A percentile compares a stretch with the other conserved stretches of the same genome.
Evolutionary conservation across 2,329 filamentous ascomycete species (phyloP).

Genomic region (Botryotinia convoluta): DNA sequence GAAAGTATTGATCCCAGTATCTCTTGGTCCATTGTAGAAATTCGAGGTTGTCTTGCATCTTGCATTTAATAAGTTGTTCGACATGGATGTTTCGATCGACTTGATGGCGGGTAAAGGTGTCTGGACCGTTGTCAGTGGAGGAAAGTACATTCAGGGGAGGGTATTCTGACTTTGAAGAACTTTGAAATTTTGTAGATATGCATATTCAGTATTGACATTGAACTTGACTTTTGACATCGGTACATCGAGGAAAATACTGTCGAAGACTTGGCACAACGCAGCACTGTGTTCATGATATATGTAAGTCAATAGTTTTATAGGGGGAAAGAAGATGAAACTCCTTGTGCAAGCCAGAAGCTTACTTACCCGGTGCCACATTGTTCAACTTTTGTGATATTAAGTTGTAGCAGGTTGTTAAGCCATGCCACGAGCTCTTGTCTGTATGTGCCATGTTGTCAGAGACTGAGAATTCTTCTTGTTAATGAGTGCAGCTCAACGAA

Average conservation of each 20-base stretch:
- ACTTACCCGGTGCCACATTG: slow-evolving; percentile 96
- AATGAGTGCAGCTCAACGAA: slow-evolving; percentile 26
- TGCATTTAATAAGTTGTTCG: slow-evolving; percentile 89
- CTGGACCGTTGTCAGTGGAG: slow-evolving; percentile 45
- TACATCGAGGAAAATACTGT: slow-evolving; percentile 95
- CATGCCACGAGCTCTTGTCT: slow-evolving; percentile 96
- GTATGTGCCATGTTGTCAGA: slow-evolving; percentile 27
- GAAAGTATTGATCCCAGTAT: slow-evolving; percentile 98
- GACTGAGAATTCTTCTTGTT: slow-evolving; percentile 12
- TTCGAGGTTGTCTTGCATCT: slow-evolving; percentile 99
- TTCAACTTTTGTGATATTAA: slow-evolving; percentile 98
- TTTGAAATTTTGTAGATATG: slow-evolving; percentile 98
- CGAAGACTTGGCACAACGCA: slow-evolving; percentile 94
- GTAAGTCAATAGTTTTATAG: slow-evolving; percentile 20
- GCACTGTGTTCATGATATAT: slow-evolving; percentile 56
- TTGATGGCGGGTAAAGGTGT: slow-evolving; percentile 78
- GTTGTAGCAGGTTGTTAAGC: slow-evolving; percentile 95
- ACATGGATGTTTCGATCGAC: slow-evolving; percentile 90
- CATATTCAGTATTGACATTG: slow-evolving; percentile 95
- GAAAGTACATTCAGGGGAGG: slow-evolving; percentile 15
- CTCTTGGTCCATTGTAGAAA: slow-evolving; percentile 96
- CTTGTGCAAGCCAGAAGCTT: slow-evolving; percentile 37
- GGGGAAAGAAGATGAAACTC: slow-evolving; percentile 31
- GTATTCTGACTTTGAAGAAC: slow-evolving; percentile 74
- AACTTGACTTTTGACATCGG: slow-evolving; percentile 97